These are phyloP conservation scores for Corrigiola litoralis DNA, from an alignment of 179 eudicot species.

Conservation along the genomic window DNA sequence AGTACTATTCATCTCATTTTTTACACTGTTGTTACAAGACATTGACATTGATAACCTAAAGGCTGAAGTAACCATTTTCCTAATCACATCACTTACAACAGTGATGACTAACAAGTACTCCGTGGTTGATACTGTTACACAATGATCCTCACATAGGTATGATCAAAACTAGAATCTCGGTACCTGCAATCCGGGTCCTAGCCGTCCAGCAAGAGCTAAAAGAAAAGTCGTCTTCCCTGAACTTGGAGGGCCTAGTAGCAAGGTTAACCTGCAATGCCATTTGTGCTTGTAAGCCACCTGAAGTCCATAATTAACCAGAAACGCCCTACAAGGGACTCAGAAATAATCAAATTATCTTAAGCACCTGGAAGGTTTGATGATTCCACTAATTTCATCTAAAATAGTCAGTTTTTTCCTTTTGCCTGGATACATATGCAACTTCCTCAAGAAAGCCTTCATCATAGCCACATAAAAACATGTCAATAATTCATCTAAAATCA, in stretches of 20 bases:
- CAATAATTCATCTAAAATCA: background rate
- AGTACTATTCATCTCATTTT: too few species aligned
- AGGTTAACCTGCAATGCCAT: slow-evolving; percentile 69
- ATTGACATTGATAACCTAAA: too few species aligned
- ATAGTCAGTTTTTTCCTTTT: slow-evolving; percentile 64
- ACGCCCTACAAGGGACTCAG: background rate
- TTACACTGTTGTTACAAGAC: too few species aligned
- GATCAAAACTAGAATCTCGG: slow-evolving; percentile 11
- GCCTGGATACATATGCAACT: slow-evolving; percentile 52
- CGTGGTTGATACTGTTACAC: background rate
- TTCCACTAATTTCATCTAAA: slow-evolving; percentile 73
- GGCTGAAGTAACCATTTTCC: too few species aligned
- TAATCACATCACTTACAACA: too few species aligned
- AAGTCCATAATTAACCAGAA: background rate
- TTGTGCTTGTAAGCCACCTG: background rate
- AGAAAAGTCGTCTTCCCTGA: slow-evolving; percentile 86
- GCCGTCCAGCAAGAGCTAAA: slow-evolving; percentile 86
- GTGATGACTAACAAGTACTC: background rate
- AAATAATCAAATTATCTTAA: background rate
- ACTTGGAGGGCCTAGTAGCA: slow-evolving; percentile 93
- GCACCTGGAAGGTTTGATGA: slow-evolving; percentile 86
- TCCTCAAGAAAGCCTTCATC: slow-evolving; percentile 65
- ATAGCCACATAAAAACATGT: slow-evolving; percentile 9
- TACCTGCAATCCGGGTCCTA: slow-evolving; percentile 77
- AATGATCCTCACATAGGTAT: background rate